A percentile compares a stretch with the other conserved stretches of the same genome.
Conservation (phyloP, 148 eudicot genomes). For the Agrostemma githago region DNA sequence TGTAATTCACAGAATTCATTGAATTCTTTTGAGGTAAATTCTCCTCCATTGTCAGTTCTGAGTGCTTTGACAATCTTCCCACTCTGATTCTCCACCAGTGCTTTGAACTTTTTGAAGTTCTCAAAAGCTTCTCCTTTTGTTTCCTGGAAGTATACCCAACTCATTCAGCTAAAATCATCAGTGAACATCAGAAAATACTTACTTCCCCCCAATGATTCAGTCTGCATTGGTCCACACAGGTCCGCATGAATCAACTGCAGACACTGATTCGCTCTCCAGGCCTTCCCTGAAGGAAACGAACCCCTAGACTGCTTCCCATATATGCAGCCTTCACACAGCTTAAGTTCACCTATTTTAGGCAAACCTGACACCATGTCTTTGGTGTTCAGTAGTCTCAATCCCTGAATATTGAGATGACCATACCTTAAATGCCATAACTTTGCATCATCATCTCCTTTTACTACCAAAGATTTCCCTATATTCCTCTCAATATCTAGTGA, state of each 20-base stretch:
- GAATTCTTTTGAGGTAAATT: background rate
- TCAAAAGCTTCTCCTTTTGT: too few relatives aligned
- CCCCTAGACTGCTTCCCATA: constrained; percentile 9
- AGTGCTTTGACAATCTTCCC: background rate
- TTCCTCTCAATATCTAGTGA: too few relatives aligned
- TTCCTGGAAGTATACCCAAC: background rate
- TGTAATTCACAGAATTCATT: background rate
- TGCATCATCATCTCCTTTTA: too few relatives aligned
- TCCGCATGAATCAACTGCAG: constrained; percentile 7
- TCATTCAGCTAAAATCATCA: background rate
- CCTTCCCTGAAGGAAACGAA: constrained; percentile 9
- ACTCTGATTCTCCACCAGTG: background rate
- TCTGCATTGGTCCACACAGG: constrained; percentile 6
- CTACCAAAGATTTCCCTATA: too few relatives aligned
- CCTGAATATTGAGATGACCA: constrained; percentile 16
- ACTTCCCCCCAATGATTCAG: too few relatives aligned
- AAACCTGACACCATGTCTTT: constrained; percentile 19
- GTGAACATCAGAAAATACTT: too few relatives aligned
- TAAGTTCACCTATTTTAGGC: constrained; percentile 13
- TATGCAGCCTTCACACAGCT: constrained; percentile 1
- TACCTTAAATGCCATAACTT: constrained; percentile 9
- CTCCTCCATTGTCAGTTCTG: background rate
- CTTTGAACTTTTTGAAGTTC: too few relatives aligned
- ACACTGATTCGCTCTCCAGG: constrained; percentile 3
- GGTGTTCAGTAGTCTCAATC: background rate